Conservation (phyloP, 176 grass and related monocot genomes). For the Paspalum vaginatum region DNA sequence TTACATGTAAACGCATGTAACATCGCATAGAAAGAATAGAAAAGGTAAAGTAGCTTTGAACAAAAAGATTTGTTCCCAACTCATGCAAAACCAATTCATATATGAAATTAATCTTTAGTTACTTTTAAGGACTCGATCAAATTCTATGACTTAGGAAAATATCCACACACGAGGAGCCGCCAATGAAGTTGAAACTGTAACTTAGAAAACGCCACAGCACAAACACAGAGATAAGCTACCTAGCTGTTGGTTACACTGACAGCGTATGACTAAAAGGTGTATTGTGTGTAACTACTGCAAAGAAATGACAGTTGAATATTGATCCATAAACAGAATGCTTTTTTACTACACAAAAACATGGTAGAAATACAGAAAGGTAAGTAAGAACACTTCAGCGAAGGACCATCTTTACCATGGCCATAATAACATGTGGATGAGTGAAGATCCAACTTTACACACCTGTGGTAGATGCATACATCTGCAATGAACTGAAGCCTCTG, state of each 20-base stretch:
- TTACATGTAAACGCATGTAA: not conserved
- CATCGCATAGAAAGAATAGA: slow-evolving; percentile 16
- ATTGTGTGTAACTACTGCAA: slow-evolving; percentile 10
- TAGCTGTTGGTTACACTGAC: slow-evolving; percentile 7
- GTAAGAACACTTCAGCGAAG: not conserved
- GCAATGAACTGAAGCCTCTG: slow-evolving; percentile 92
- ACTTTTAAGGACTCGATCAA: slow-evolving; percentile 1
- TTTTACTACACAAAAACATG: slow-evolving; percentile 14
- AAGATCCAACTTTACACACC: slow-evolving; percentile 44
- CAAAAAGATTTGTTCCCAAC: slow-evolving; percentile 2
- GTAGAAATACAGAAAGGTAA: slow-evolving; percentile 11
- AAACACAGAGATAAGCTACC: slow-evolving; percentile 10
- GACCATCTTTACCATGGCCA: slow-evolving; percentile 18
- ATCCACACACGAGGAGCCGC: not conserved
- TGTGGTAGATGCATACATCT: slow-evolving; percentile 98
- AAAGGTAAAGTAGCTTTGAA: slow-evolving; percentile 17
- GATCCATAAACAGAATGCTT: not conserved
- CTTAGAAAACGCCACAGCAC: slow-evolving; percentile 7
- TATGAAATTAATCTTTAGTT: not conserved
- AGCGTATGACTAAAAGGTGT: not conserved
- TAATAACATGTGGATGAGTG: not conserved
- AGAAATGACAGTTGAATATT: slow-evolving; percentile 19
- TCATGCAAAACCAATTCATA: slow-evolving; percentile 16
- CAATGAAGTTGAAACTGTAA: not conserved
- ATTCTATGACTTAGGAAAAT: slow-evolving; percentile 12